phyloP scores from a whole-genome alignment of 306 rosid species.

The Carpinus viminea region DNA sequence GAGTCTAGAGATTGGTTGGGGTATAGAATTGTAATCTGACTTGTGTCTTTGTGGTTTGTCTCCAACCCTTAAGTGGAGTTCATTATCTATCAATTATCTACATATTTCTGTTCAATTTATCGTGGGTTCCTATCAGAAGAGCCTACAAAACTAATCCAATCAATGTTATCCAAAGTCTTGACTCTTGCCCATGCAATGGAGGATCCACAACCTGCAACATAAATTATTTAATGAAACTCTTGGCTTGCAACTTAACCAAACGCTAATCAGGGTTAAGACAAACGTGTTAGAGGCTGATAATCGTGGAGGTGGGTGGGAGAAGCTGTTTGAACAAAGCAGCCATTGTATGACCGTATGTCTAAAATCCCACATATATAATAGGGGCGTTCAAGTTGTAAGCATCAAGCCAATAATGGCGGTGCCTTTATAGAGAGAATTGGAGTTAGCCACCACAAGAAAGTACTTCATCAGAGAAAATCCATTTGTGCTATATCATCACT shows the following conservation, averaged over 20 bases:
- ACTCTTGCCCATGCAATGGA: too few species aligned
- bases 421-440: background rate
- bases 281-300: constrained; percentile 30
- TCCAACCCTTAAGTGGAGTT: too few species aligned
- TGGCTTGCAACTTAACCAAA: background rate
- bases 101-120: too few species aligned
- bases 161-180: too few species aligned
- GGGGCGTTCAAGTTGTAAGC: constrained; percentile 66
- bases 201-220: too few species aligned
- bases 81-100: too few species aligned
- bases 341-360: background rate
- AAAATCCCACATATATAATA: background rate
- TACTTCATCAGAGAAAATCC: background rate
- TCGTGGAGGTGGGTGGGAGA: constrained; percentile 12
- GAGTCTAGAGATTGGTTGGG: too few species aligned
- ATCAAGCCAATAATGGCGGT: constrained; percentile 71
- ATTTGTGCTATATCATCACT: background rate
- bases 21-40: too few species aligned
- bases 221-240: too few species aligned
- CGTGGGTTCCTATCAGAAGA: too few species aligned
- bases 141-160: too few species aligned
- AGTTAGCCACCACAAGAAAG: constrained; percentile 3
- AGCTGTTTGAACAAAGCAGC: constrained; percentile 15
- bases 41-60: too few species aligned
- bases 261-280: constrained; percentile 57